Percentiles rank a stretch among this genome's conserved stretches.
Evolutionary conservation across 2,329 filamentous ascomycete genomes (phyloP).

Genomic region (Colletotrichum gloeosporioides): DNA sequence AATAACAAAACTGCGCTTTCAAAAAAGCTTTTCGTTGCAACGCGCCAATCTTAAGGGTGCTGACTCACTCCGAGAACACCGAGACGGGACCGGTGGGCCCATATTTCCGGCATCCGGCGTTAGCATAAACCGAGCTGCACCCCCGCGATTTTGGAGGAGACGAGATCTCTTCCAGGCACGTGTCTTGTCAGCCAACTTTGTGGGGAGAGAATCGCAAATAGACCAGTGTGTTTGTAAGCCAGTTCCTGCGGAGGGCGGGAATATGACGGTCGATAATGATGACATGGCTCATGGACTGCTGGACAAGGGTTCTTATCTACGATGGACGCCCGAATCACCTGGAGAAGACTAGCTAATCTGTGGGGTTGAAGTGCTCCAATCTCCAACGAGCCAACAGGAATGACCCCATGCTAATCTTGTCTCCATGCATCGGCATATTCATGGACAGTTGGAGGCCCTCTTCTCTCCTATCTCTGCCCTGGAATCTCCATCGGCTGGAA

Average conservation of each 20-base stretch:
- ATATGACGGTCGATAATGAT: background rate
- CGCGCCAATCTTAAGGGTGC: background rate
- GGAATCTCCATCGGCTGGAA: background rate
- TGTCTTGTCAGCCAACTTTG: background rate
- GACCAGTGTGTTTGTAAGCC: background rate
- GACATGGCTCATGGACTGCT: background rate
- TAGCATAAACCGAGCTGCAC: background rate
- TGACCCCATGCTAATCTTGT: background rate
- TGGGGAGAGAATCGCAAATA: background rate
- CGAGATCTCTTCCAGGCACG: no score
- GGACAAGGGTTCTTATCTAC: background rate
- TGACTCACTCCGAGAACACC: background rate
- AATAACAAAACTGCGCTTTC: accelerated
- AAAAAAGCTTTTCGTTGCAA: background rate
- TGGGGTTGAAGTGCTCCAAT: background rate
- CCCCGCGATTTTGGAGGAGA: no score
- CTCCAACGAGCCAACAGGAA: background rate
- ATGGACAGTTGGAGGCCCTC: background rate
- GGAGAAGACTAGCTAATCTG: background rate
- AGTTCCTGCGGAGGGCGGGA: background rate
- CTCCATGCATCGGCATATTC: background rate
- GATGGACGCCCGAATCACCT: background rate
- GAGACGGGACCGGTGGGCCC: accelerated
- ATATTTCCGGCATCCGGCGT: background rate
- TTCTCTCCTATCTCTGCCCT: background rate